A percentile compares a stretch with the other conserved stretches of the same genome.
phyloP scores from a whole-genome alignment of 2,329 filamentous ascomycete species.

The Claviceps arundinis region DNA sequence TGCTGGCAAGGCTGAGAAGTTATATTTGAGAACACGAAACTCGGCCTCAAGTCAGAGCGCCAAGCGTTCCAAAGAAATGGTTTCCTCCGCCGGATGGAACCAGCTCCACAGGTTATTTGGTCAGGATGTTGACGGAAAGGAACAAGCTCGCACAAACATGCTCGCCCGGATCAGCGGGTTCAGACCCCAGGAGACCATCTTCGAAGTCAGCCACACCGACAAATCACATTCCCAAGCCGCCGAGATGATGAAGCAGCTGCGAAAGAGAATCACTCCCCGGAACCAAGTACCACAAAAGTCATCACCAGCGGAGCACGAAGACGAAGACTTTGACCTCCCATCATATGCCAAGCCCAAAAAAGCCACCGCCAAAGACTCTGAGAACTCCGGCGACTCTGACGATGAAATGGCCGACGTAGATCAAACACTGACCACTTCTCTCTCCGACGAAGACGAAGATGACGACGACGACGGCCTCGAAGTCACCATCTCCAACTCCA shows the following conservation, averaged over 20 bases:
- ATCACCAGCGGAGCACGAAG: constrained; percentile 18
- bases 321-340: constrained; percentile 14
- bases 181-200: constrained; percentile 87
- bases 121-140: constrained; percentile 48
- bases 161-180: constrained; percentile 79
- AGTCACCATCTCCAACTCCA: constrained; percentile 53
- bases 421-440: background rate
- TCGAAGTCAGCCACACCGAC: constrained; percentile 71
- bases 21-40: constrained; percentile 82
- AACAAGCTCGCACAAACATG: constrained; percentile 71
- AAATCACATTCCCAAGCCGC: constrained; percentile 53
- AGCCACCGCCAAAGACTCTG: constrained; percentile 12
- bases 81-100: constrained; percentile 55
- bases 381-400: constrained; percentile 8
- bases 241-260: constrained; percentile 61
- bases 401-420: constrained; percentile 6
- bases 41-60: constrained; percentile 84
- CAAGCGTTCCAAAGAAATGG: constrained; percentile 69
- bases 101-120: constrained; percentile 74
- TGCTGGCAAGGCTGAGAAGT: constrained; percentile 76
- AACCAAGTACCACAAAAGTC: constrained; percentile 30
- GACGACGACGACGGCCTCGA: constrained; percentile 54
- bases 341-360: background rate
- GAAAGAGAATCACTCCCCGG: constrained; percentile 53
- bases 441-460: constrained; percentile 20